phyloP scores from a whole-genome alignment of 441 rosid species.

The Croton laevigatus region DNA sequence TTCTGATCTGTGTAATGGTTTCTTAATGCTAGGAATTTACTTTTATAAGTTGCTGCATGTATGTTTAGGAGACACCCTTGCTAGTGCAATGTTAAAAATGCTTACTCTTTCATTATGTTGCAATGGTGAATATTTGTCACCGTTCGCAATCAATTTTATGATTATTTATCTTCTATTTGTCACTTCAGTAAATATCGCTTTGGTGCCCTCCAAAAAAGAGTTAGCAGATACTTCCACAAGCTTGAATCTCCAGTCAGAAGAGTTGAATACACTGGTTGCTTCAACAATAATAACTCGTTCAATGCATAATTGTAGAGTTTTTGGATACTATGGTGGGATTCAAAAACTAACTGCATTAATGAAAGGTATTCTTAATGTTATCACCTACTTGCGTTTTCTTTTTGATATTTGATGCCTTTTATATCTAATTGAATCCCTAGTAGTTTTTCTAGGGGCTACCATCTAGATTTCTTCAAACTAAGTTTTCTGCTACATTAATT shows the following conservation, averaged over 20 bases:
- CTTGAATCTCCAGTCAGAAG: constrained; percentile 46
- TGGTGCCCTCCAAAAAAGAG: constrained; percentile 33
- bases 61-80: neutral
- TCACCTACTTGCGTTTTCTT: neutral
- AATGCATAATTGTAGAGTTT: constrained; percentile 69
- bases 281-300: constrained; percentile 55
- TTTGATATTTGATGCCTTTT: constrained; percentile 15
- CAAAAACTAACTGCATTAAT: constrained; percentile 66
- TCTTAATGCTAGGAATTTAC: neutral
- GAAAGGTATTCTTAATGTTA: constrained; percentile 50
- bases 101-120: neutral
- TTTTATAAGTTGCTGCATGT: neutral
- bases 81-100: neutral
- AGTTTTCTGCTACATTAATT: neutral
- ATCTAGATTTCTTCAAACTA: neutral
- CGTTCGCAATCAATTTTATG: neutral
- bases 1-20: neutral
- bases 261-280: constrained; percentile 57
- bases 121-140: neutral
- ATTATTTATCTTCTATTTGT: neutral
- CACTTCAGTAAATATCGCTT: constrained; percentile 44
- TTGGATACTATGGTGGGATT: constrained; percentile 66
- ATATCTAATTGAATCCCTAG: constrained; percentile 7
- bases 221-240: constrained; percentile 38
- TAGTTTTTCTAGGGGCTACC: neutral